Base-by-base conservation (phyloP, 371 early-diverging fungal species). In the Mortierella sp. region DNA sequence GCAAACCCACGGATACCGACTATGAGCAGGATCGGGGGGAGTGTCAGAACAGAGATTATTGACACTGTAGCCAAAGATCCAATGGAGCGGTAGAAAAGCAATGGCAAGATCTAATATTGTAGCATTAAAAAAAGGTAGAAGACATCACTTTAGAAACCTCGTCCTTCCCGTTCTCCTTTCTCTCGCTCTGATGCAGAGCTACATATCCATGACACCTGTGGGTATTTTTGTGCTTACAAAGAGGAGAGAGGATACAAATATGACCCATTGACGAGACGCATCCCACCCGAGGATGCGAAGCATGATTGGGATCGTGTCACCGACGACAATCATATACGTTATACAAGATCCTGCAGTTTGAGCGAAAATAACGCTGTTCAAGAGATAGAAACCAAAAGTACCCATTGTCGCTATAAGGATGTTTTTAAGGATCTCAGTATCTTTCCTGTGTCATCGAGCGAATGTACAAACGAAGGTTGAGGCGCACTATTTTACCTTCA, bases 271-370 rank as follows among this genome's bases (percentile, higher is more conserved):
- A 9, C 86, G 71, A 4, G 80, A 50, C 19, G 76, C 72, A 50
- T 47, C 79, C 56, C 28, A 82, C 78, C 59, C 84, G 66, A 60
- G 79, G 1, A 85, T 53, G 1, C 67, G 67, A 14, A 85, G 69
- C 28, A 88, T 56, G 2, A 88, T 70, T 37, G 88, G 88, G 26
- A 86, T 81, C 7, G 88, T 88, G 47, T 87, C 88, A 43, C 86
- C 88, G 39, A 87, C 67, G 44, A 87, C 86, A 79, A 70, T 46
- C 57, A 80, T 80, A 58, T 86, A 87, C 46, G 85, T 85, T 27
- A 87, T 82, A 72, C 82, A 79, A 27, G 82, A 75, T 9, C 86
- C 86, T 3, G 78, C 76, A 0, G 84, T 66, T 66, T 85, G 86
- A 32, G 85, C 72, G 60, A 85, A 82, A 32, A 87, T 70, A 41